Conservation (phyloP, 192 early-diverging fungal species). For the Mortierella alpina region DNA sequence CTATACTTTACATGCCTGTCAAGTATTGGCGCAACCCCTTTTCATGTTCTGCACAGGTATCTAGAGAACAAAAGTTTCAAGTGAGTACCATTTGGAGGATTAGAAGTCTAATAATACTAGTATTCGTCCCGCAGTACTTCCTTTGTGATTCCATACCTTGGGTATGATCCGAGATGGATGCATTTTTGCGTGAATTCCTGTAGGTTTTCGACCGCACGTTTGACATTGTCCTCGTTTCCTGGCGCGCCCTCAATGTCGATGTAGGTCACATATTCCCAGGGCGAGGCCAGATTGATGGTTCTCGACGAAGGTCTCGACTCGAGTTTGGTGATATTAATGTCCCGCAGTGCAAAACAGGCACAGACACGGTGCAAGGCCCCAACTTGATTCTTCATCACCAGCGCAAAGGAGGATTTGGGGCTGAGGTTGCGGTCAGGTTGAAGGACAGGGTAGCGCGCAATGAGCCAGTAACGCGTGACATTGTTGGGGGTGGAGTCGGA, state of each 20-base stretch:
- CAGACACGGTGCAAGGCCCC: constrained; percentile 42
- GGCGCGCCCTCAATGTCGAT: constrained; percentile 50
- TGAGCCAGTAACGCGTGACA: constrained; percentile 48
- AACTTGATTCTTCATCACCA: constrained; percentile 50
- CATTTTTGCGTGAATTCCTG: constrained; percentile 48
- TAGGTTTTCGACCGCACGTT: constrained; percentile 36
- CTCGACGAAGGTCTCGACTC: constrained; percentile 39
- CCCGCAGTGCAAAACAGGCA: constrained; percentile 37
- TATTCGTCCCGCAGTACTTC: too few species aligned
- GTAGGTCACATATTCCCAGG: constrained; percentile 46
- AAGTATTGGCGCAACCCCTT: too few species aligned
- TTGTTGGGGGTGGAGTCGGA: constrained; percentile 46
- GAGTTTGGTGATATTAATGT: constrained; percentile 49
- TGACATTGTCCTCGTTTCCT: constrained; percentile 41
- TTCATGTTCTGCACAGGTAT: too few species aligned
- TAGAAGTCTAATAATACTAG: too few species aligned
- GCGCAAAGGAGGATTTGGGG: constrained; percentile 43
- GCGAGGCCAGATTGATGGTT: constrained; percentile 32
- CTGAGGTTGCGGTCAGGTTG: constrained; percentile 42
- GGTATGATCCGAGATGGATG: constrained; percentile 42
- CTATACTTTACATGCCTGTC: neutral
- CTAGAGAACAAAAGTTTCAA: too few species aligned
- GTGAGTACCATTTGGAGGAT: too few species aligned
- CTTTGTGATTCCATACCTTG: constrained; percentile 14
- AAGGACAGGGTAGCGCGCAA: constrained; percentile 28